Conservation (phyloP, 2,329 filamentous ascomycete species). For the Dothiorella sarmentorum region DNA sequence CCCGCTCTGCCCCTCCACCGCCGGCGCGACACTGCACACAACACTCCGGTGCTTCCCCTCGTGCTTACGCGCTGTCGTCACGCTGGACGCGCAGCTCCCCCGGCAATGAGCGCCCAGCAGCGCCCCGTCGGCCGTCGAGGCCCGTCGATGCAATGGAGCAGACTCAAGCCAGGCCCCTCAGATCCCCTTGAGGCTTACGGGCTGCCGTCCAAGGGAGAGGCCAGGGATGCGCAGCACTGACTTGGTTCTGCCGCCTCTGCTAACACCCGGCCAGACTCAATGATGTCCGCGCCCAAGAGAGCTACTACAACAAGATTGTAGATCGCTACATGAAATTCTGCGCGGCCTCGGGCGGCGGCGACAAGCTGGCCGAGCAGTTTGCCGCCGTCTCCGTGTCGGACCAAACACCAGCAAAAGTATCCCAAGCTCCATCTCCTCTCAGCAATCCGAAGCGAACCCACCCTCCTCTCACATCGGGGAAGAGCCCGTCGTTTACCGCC, state of each 20-base stretch:
- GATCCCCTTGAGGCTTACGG: constrained; percentile 81
- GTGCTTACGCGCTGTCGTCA: not conserved
- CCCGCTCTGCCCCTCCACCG: not conserved
- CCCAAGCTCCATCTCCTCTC: constrained; percentile 17
- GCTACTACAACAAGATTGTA: constrained; percentile 82
- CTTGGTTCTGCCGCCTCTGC: not conserved
- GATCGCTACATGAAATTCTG: constrained; percentile 89
- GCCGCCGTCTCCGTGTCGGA: constrained; percentile 54
- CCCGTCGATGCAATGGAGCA: constrained; percentile 37
- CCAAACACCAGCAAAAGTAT: constrained; percentile 21
- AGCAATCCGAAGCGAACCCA: constrained; percentile 11
- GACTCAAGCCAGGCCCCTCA: constrained; percentile 66
- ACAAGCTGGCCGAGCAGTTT: constrained; percentile 73
- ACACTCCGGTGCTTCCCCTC: not conserved
- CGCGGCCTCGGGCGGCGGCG: constrained; percentile 66
- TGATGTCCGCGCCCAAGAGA: constrained; percentile 74
- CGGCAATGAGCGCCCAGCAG: constrained; percentile 21
- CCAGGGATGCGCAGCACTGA: constrained; percentile 52
- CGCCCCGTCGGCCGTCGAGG: constrained; percentile 37
- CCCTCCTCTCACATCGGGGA: constrained; percentile 19
- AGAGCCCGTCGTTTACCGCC: constrained; percentile 10
- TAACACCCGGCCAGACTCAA: constrained; percentile 36
- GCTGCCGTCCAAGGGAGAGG: constrained; percentile 87
- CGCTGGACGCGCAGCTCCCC: not conserved
- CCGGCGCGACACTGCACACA: not conserved